Base-by-base conservation (phyloP, 2,329 filamentous ascomycete species). In the Teratosphaeria viscida region DNA sequence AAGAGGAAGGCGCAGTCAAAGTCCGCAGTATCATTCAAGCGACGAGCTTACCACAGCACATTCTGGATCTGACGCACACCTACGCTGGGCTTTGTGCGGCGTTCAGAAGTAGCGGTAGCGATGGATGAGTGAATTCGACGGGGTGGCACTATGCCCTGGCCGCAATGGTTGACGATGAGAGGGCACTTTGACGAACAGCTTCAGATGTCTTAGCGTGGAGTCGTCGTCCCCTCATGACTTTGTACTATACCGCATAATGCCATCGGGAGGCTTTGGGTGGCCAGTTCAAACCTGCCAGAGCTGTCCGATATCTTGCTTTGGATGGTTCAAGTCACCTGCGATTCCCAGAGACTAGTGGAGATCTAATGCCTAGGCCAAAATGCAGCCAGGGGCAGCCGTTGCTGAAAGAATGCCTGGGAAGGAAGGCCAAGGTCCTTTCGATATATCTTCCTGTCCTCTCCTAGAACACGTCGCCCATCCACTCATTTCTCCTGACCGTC, bases 1-100 rank as follows among this genome's bases (percentile, higher is more conserved):
- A 97, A 75, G 92, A 96, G 66, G 94, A 99, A 76, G 94, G 94
- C 60, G 92, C 92, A 1, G 90, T 99, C 74, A 99, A 99, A 77
- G 89, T 99, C 58, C 84, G 94, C 71, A 96, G 91, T 74, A 96
- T 99, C 71, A 91, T 99, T 58, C 94, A 99, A 75, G 91, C 92
- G 1, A 97, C 92, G 2, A 96, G 89, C 73, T 77, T 99, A 63
- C 92, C 92, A 11, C 94, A 97, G 75, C 86, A 89, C 61, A 92
- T 99, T 47, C 81, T 97, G 58, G 92, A 97, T 72, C 78, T 99
- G 61, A 97, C 94, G 29, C 92, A 99, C 74, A 89, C 96, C 72
- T 99, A 99, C 72, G 94, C 92, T 23, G 90, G 90, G 59, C 79
- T 99, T 39, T 99, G 94, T 73, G 92, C 92, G 23, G 91, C 90